Evolutionary conservation across 371 early-diverging fungal species (phyloP).

Genomic region (Mortierella sp.): DNA sequence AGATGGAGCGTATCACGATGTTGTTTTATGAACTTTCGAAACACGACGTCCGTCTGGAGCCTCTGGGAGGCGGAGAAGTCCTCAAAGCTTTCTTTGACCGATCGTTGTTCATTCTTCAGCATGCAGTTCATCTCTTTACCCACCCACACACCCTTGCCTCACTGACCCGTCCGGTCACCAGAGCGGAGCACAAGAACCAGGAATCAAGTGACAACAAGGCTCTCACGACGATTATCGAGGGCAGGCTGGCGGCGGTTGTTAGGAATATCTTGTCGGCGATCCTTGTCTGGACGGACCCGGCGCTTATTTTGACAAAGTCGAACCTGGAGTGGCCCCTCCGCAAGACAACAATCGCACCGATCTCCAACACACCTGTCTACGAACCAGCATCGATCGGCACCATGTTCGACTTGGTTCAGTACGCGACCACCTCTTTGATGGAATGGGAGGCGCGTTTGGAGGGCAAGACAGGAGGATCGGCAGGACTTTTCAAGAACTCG

Average conservation of each 20-base stretch:
- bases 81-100: conserved; percentile 51
- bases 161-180: conserved; percentile 39
- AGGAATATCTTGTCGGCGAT: conserved; percentile 52
- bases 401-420: conserved; percentile 53
- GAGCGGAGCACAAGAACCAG: conserved; percentile 38
- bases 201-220: conserved; percentile 28
- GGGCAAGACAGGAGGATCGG: conserved; percentile 54
- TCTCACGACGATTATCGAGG: conserved; percentile 42
- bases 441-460: conserved; percentile 58
- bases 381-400: conserved; percentile 57
- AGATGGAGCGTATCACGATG: conserved; percentile 57
- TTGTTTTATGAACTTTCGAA: conserved; percentile 56
- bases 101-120: conserved; percentile 49
- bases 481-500: conserved; percentile 47
- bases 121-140: conserved; percentile 45
- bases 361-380: conserved; percentile 46
- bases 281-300: conserved; percentile 52
- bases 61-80: conserved; percentile 37
- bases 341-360: conserved; percentile 44
- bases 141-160: conserved; percentile 48
- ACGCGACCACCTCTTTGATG: conserved; percentile 54
- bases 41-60: conserved; percentile 37
- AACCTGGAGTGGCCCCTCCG: conserved; percentile 51
- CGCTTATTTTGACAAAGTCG: conserved; percentile 46
- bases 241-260: conserved; percentile 50